Evolutionary conservation across 23 red algal species (phyloP), one percentile per base, ranked within the genome.

Genomic region (Gracilaria caudata): DNA sequence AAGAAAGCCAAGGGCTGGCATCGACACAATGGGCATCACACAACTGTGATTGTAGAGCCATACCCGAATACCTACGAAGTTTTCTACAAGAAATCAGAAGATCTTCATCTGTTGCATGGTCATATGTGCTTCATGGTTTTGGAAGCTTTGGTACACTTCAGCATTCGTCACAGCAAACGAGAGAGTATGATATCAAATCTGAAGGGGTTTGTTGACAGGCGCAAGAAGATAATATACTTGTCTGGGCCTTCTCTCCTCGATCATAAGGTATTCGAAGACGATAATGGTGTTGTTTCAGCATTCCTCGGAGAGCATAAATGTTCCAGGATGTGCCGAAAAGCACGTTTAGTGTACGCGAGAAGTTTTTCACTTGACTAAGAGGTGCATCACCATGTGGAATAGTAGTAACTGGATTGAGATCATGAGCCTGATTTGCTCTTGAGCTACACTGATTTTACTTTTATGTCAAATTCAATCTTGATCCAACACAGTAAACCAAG

Each of bases 121-220:
- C 65, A 41, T 21, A 28, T 23, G 26, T 71, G 37, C 20, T 41
- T 39, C 14, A 36, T 21, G 65, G 65, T 71, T n/a, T 19, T 71
- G 32, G 34, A 71, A 19, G 65, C 65, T n/a, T 41, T 71, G 34
- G 19, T 71, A 23, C 65, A 71, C 65, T 71, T 38, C 23, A 71
- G 65, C n/a, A 71, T 71, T 41, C 37, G 65, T 19, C 65, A 71
- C 29, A 71, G 13, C 65, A 40, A 41, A 41, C 6, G 65, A 16
- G 17, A 41, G 40, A 41, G 33, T 7, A 71, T 71, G 37, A 36
- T 71, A 23, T 14, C 65, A 71, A 41, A 71, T 23, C 20, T 71
- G 32, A 71, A 71, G 65, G 65, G 65, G 1, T 71, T 41, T 36
- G 65, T 71, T 71, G 65, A 71, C 37, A 71, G 32, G 26, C 5